A percentile compares a stretch with the other conserved stretches of the same genome.
These are phyloP conservation scores for Apiospora malaysiana DNA, from an alignment of 2,329 filamentous ascomycete species.

Conservation along the genomic window DNA sequence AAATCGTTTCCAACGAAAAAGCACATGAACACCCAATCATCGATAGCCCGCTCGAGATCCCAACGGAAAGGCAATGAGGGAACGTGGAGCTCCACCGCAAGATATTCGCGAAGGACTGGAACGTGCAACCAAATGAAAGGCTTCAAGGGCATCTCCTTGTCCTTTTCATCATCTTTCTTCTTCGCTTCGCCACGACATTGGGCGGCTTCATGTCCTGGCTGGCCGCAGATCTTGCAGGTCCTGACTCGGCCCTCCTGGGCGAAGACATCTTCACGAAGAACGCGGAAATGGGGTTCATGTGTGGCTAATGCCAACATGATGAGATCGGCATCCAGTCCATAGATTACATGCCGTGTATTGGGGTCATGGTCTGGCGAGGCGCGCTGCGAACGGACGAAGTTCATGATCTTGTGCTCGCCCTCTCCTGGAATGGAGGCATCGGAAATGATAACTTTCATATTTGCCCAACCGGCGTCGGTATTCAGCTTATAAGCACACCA, in stretches of 20 bases:
- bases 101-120: slow-evolving; percentile 87
- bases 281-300: slow-evolving; percentile 95
- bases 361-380: slow-evolving; percentile 90
- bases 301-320: slow-evolving; percentile 98
- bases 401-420: slow-evolving; percentile 99
- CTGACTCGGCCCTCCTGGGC: slow-evolving; percentile 84
- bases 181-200: slow-evolving; percentile 83
- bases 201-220: slow-evolving; percentile 87
- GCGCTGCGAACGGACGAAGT: slow-evolving; percentile 93
- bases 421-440: slow-evolving; percentile 97
- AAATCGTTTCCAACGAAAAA: slow-evolving; percentile 99
- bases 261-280: slow-evolving; percentile 96
- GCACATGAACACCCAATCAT: slow-evolving; percentile 99
- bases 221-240: slow-evolving; percentile 86
- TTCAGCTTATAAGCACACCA: slow-evolving; percentile 99
- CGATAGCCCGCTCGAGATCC: slow-evolving; percentile 90
- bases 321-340: slow-evolving; percentile 94
- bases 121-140: slow-evolving; percentile 99
- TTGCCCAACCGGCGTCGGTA: slow-evolving; percentile 94
- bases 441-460: slow-evolving; percentile 96
- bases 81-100: slow-evolving; percentile 86
- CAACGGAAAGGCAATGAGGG: slow-evolving; percentile 85
- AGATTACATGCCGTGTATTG: slow-evolving; percentile 97
- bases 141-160: slow-evolving; percentile 73
- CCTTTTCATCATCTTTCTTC: slow-evolving; percentile 80